phyloP scores from a whole-genome alignment of 306 rosid species.

The Dalbergia cultrata region DNA sequence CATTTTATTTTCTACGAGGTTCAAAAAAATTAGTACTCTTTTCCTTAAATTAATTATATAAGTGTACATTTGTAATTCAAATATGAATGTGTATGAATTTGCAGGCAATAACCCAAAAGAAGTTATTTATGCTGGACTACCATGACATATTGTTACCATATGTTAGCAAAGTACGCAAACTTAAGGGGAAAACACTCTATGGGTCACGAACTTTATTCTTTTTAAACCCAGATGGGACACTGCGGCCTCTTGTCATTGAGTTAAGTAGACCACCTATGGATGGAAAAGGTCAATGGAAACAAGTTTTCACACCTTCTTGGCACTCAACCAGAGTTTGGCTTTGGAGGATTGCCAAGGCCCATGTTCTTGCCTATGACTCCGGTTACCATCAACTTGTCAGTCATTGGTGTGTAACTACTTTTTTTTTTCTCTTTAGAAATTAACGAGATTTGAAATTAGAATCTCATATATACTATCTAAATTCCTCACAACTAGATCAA shows the following conservation, averaged over 20 bases:
- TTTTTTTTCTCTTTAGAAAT: no score
- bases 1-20: no score
- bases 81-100: neutral
- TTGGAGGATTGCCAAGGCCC: neutral
- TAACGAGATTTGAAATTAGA: no score
- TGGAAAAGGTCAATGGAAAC: neutral
- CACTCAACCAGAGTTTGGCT: neutral
- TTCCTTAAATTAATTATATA: no score
- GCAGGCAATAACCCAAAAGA: neutral
- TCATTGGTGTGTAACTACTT: neutral
- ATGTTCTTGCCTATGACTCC: neutral
- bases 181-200: neutral
- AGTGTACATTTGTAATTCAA: no score
- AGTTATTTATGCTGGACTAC: neutral
- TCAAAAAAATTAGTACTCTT: no score
- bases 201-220: neutral
- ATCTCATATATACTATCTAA: no score
- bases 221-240: neutral
- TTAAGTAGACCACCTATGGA: neutral
- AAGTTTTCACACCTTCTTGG: neutral
- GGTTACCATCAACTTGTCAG: neutral
- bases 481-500: no score
- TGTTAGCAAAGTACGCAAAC: neutral
- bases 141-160: neutral
- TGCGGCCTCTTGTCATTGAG: neutral